Evolutionary conservation across 1,284 basidiomycete genomes (phyloP), one percentile per base, ranked within the genome.

Genomic region (Uromyces viciae-fabae): DNA sequence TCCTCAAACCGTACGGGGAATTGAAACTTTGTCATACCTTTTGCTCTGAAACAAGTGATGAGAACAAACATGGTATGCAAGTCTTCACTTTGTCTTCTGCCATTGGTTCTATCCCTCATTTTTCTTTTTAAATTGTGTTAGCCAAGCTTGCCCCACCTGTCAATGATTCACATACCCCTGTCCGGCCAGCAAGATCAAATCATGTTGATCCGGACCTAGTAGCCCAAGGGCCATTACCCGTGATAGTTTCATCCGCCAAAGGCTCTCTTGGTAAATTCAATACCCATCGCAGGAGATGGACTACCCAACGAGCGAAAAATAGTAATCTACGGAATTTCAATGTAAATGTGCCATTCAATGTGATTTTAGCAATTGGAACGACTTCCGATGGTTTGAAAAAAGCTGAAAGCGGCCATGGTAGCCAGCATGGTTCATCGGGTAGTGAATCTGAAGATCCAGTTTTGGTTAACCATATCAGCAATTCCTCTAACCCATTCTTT

Each of bases 271-370:
- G 15, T 19, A 71, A 52, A 52, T 31, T 49, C 33, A 31, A 28
- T 7, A 71, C 17, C n/a, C 46, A 52, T 33, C 68, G 43, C 22
- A 71, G 46, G 52, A 52, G 68, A 22, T 71, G 68, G 68, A 33
- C 68, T 1, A 31, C 25, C 28, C 40, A 68, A 14, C 64, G 68
- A 52, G 28, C 68, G 31, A 71, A 71, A 43, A 52, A 52, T 36
- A 36, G 19, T 3, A 71, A 52, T 43, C 22, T 28, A 71, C 42
- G 25, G 42, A 31, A 52, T 31, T 52, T 17, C 8, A 71, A 52
- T 19, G 43, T 11, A 22, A 28, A 15, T 22, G n/a, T 46, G 46
- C 40, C 66, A 5, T 71, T 52, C 22, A 28, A 71, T 31, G 7
- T 49, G 3, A 46, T 17, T n/a, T 19, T 33, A 5, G 25, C 28